These are phyloP conservation scores for Hyaloperonospora brassicae DNA, from an alignment of 352 stramenopile species.

Conservation along the genomic window DNA sequence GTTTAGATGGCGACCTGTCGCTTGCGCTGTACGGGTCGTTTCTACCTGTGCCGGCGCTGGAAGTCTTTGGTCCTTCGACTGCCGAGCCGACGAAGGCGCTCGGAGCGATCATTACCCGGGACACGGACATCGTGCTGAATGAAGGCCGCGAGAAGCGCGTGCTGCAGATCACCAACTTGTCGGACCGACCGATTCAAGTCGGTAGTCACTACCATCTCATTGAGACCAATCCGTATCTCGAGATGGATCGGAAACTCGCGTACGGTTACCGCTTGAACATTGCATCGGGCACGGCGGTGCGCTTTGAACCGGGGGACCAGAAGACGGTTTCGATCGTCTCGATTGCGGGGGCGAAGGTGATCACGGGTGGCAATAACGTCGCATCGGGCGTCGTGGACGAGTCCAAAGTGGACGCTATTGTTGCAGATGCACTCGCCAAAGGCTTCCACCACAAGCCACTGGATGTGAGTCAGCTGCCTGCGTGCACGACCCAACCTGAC, in stretches of 20 bases:
- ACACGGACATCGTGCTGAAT: conserved; percentile 82
- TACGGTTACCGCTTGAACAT: conserved; percentile 95
- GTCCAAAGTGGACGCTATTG: conserved; percentile 45
- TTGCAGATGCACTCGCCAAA: conserved; percentile 37
- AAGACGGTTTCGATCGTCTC: conserved; percentile 92
- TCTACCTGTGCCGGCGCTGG: conserved; percentile 82
- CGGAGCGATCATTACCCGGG: conserved; percentile 52
- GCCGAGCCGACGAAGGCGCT: conserved; percentile 23
- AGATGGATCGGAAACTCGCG: conserved; percentile 88
- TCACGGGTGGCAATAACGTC: conserved; percentile 86
- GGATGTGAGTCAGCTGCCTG: conserved; percentile 21
- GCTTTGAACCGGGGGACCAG: conserved; percentile 94
- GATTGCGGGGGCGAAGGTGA: conserved; percentile 86
- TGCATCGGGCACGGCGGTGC: conserved; percentile 85
- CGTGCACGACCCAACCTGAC: conserved; percentile 16
- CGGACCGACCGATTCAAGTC: conserved; percentile 92
- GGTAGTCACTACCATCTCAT: conserved; percentile 95
- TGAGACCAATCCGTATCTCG: conserved; percentile 92
- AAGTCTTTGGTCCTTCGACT: conserved; percentile 40
- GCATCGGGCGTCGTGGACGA: conserved; percentile 71
- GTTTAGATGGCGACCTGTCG: conserved; percentile 82
- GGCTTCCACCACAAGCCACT: conserved; percentile 58
- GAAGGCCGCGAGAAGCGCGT: conserved; percentile 55
- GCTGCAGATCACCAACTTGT: conserved; percentile 91
- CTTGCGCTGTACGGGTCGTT: conserved; percentile 93